Base-by-base conservation (phyloP, 371 early-diverging fungal species). In the Mucor indicus region DNA sequence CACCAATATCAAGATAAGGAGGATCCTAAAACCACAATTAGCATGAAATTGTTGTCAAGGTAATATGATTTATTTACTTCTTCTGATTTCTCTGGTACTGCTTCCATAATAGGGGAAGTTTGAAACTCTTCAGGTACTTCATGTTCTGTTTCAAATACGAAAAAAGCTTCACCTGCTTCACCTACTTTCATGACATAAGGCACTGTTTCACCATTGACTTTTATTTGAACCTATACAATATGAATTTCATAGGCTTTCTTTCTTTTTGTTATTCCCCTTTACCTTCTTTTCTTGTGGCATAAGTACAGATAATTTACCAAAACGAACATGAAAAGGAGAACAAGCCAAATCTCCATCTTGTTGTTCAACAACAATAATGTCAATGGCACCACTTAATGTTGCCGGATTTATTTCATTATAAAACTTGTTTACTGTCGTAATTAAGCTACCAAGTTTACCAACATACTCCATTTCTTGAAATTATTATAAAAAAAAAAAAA, bases 311-410 rank as follows among this genome's bases (percentile, higher is more conserved):
- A 99, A 72, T 68, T 97, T 98, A 11, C 99, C 97, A 64, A 99
- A 98, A 29, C 98, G 83, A n/a, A 98, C 96, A 71, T 99, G 98
- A 62, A 98, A 99, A 3, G 98, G 98, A 7, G 97, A 93, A 63
- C 96, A 94, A 9, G 80, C 69, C 22, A 95, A 70, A 23, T 84
- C 82, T 15, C 95, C 96, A 61, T 87, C 75, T 25, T 72, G 55
- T 55, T 84, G 87, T 61, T 95, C 85, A 11, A 97, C 92, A 11
- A 97, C 98, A 8, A 99, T 86, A 38, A 99, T 86, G 69, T 99
- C 99, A 68, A 98, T 98, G 29, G 98, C 98, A 25, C 99, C 99
- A 11, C 95, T 93, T 23, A 99, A 83, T 0, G 99, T 98, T 0
- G 98, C 83, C 3, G 99, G 98, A 64, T 99, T 99, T 44, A 99